Evolutionary conservation across 306 rosid species (phyloP).

Genomic region (Castanea crenata): DNA sequence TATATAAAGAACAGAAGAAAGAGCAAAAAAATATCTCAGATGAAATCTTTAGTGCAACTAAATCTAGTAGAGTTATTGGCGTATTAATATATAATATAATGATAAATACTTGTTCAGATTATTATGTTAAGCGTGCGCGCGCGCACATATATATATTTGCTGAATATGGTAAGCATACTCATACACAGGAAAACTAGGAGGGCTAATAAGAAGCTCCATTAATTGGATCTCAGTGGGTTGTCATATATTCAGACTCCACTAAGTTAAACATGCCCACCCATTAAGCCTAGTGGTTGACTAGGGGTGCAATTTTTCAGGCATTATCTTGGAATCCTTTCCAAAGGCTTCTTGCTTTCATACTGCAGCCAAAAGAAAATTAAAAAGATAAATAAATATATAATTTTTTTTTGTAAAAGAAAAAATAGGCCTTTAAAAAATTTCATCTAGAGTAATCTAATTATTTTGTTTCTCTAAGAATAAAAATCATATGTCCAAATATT

Average conservation of each 20-base stretch:
- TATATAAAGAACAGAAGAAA: background rate
- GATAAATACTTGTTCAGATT: too few species aligned
- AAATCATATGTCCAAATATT: too few species aligned
- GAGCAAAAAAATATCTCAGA: background rate
- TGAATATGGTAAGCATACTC: background rate
- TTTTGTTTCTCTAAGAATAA: too few species aligned
- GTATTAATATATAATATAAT: too few species aligned
- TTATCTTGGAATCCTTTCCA: background rate
- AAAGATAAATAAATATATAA: too few species aligned
- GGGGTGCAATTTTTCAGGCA: background rate
- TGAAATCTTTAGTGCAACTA: background rate
- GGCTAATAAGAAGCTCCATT: background rate
- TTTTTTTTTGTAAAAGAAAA: too few species aligned
- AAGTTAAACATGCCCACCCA: constrained; percentile 15
- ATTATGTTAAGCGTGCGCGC: too few species aligned
- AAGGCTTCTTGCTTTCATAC: background rate
- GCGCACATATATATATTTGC: too few species aligned
- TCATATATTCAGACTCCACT: constrained; percentile 24
- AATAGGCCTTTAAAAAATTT: too few species aligned
- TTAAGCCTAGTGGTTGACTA: background rate
- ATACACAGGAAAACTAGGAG: background rate
- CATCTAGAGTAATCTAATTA: too few species aligned
- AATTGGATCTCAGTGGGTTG: constrained; percentile 20
- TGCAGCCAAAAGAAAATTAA: background rate
- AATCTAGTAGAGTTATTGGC: too few species aligned